Evolutionary conservation across 2,329 filamentous ascomycete genomes (phyloP).

Genomic region (Talaromyces sp.): DNA sequence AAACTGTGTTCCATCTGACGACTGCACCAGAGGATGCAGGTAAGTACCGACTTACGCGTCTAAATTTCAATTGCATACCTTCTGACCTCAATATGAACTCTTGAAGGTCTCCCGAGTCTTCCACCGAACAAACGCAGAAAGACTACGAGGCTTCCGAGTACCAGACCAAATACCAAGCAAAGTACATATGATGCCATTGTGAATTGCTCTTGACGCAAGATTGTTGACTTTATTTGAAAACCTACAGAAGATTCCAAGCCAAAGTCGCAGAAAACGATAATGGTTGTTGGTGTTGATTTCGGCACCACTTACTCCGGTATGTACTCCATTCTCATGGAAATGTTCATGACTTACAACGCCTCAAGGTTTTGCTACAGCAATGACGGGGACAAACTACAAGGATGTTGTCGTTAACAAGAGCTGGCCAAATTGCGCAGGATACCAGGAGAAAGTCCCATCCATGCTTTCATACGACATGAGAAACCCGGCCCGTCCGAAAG

Average conservation of each 20-base stretch:
- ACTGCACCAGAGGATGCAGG: neutral
- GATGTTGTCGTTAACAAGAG: neutral
- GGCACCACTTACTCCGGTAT: slow-evolving; percentile 17
- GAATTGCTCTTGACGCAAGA: no score
- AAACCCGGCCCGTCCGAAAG: neutral
- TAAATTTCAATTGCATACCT: neutral
- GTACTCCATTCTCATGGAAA: neutral
- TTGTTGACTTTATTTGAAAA: no score
- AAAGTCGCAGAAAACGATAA: neutral
- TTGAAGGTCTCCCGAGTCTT: neutral
- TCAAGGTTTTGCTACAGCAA: slow-evolving; percentile 7
- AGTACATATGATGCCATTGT: no score
- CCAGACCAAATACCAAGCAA: neutral
- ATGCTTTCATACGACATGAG: neutral
- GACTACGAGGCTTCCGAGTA: neutral
- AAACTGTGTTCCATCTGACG: neutral
- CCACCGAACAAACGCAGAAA: neutral
- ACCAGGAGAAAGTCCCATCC: slow-evolving; percentile 37
- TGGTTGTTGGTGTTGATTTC: slow-evolving; percentile 14
- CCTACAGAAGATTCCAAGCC: no score
- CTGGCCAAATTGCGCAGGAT: neutral
- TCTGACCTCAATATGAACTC: neutral
- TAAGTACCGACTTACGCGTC: neutral
- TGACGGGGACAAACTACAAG: no score
- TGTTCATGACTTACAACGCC: neutral